Evolutionary conservation across 2,329 filamentous ascomycete genomes (phyloP), one percentile per base, ranked within the genome.

Genomic region (Keithomyces neogunnii): DNA sequence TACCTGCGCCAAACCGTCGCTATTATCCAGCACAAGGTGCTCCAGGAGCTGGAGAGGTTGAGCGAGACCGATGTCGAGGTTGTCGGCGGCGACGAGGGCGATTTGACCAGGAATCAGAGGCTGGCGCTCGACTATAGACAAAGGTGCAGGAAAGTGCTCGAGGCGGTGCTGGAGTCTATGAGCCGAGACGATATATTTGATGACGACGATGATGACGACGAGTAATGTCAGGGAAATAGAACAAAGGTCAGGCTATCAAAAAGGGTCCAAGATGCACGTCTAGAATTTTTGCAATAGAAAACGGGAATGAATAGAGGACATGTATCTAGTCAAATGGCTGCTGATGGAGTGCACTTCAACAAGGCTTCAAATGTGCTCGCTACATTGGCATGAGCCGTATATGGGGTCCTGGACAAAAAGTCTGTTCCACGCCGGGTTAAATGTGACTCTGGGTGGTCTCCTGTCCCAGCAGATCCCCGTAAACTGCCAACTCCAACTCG

Each of bases 71-170:
- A 78, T 32, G 62, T 72, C 3, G 69, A 73, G 50, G 62, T 68
- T 5, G 67, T 69, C 3, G 72, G 71, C 2, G 69, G 66, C 2
- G 69, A 69, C 0, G 67, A 67, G 11, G 62, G 56, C 36, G 47
- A 62, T 11, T 55, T 69, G 43, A 77, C 72, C 42, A 56, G 54
- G 8, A 76, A 76, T 48, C 77, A 80, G 63, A 57, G 61, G 44
- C 60, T 81, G 42, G 78, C 74, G 11, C 45, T 73, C 19, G 63
- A 68, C n/a, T 81, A 82, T 57, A 65, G 78, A 29, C 59, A 60
- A 31, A 69, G 76, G 55, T 80, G 75, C 56, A 67, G 70, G 49
- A 68, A 62, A 28, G 76, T 81, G 1, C 55, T 82, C 49, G 65
- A 70, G 53, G 70, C 66, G 43, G 72, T 72, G 5, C 61, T 77